Evolutionary conservation across 2,329 filamentous ascomycete genomes (phyloP).

Genomic region (Cyphellophora attinorum): DNA sequence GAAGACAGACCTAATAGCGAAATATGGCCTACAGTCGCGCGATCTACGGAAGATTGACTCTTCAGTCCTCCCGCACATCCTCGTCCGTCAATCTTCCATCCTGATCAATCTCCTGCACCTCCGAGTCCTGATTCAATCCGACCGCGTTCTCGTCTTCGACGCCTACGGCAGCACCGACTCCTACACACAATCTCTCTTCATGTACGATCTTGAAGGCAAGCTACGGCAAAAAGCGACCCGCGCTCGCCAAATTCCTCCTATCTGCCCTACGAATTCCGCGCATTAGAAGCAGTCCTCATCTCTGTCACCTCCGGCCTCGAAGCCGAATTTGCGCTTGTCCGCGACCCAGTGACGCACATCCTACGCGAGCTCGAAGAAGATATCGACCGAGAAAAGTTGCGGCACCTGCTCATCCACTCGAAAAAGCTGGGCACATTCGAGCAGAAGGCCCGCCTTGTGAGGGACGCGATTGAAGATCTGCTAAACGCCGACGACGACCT

Average conservation of each 20-base stretch:
- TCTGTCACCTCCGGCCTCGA: slow-evolving; percentile 88
- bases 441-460: slow-evolving; percentile 87
- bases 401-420: slow-evolving; percentile 82
- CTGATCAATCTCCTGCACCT: slow-evolving; percentile 94
- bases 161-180: slow-evolving; percentile 91
- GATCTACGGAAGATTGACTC: slow-evolving; percentile 97
- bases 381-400: slow-evolving; percentile 87
- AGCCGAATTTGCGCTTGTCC: slow-evolving; percentile 86
- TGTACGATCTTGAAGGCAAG: slow-evolving; percentile 93
- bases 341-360: slow-evolving; percentile 83
- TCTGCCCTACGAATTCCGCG: slow-evolving; percentile 90
- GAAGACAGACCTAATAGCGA: slow-evolving; percentile 93
- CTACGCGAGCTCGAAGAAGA: slow-evolving; percentile 89
- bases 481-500: slow-evolving; percentile 95
- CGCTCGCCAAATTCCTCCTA: slow-evolving; percentile 24
- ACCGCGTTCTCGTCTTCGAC: slow-evolving; percentile 90
- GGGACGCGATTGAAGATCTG: slow-evolving; percentile 89
- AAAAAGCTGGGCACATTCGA: slow-evolving; percentile 96
- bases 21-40: slow-evolving; percentile 69
- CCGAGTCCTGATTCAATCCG: slow-evolving; percentile 87
- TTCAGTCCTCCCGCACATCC: slow-evolving; percentile 86
- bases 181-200: slow-evolving; percentile 91
- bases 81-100: slow-evolving; percentile 86
- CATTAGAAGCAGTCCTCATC: slow-evolving; percentile 87
- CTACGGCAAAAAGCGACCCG: slow-evolving; percentile 59